Evolutionary conservation across 2,329 filamentous ascomycete species (phyloP).

Genomic region (Pseudogymnoascus sp.): DNA sequence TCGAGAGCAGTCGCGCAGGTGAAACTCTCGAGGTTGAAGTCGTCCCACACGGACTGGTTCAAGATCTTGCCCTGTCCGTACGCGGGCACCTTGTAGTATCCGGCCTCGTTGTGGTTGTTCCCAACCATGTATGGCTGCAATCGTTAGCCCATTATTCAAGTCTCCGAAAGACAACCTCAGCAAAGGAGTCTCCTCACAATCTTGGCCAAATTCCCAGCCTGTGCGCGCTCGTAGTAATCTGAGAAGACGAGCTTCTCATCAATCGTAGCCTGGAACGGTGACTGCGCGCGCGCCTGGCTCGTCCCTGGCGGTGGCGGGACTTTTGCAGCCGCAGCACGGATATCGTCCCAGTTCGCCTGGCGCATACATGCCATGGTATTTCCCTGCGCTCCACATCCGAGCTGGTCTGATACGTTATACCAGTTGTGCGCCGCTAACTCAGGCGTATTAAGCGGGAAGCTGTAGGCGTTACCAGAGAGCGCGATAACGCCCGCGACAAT

Average conservation of each 20-base stretch:
- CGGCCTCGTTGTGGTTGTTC: slow-evolving; percentile 22
- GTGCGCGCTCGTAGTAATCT: slow-evolving; percentile 11
- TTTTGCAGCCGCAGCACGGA: slow-evolving; percentile 13
- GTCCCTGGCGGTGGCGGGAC: slow-evolving; percentile 9
- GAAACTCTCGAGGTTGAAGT: slow-evolving; percentile 20
- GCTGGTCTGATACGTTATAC: slow-evolving; percentile 13
- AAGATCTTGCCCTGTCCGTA: slow-evolving; percentile 7
- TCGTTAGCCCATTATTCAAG: not conserved
- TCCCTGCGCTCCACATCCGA: slow-evolving; percentile 17
- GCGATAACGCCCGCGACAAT: slow-evolving; percentile 20
- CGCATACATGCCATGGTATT: slow-evolving; percentile 14
- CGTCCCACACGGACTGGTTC: slow-evolving; percentile 13
- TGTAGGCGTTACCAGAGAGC: slow-evolving; percentile 19
- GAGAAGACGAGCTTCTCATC: slow-evolving; percentile 14
- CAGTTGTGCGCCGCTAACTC: slow-evolving; percentile 11
- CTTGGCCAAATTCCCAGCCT: slow-evolving; percentile 14
- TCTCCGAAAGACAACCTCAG: not conserved
- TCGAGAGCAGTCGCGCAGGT: slow-evolving; percentile 25
- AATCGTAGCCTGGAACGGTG: slow-evolving; percentile 13
- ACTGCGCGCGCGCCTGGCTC: slow-evolving; percentile 11
- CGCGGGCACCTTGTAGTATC: slow-evolving; percentile 16
- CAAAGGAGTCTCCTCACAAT: slow-evolving; percentile 9
- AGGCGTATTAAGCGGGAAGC: slow-evolving; percentile 12
- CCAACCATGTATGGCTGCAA: slow-evolving; percentile 16
- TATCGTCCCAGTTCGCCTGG: slow-evolving; percentile 10